Base-by-base conservation (phyloP, 179 eudicot species). In the Heliamphora ciliata region DNA sequence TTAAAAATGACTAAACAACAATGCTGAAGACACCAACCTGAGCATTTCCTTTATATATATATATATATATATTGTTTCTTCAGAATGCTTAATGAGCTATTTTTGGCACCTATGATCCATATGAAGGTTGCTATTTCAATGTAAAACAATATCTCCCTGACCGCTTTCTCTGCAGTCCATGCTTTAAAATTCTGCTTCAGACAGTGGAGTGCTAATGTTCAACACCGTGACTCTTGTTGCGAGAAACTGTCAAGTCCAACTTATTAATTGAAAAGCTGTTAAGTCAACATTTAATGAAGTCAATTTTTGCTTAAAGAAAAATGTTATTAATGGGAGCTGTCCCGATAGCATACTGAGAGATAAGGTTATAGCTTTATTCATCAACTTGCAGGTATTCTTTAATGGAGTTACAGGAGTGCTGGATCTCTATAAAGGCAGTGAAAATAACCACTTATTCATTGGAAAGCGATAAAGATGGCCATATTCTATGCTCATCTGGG, bases 401-500 rank as follows among this genome's bases (percentile, higher is more conserved):
- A 21, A 61, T 78, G 63, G 91, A 83, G 81, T 61, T 83, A 81
- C 82, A 80, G 72, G 87, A 89, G 70, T 87, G 88, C 81, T 83
- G 83, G 89, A 82, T 88, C 80, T 86, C 89, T 77, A 17, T 85
- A 31, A 85, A 81, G 80, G 86, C 88, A 51, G 47, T 92, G 68
- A 86, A 81, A 79, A 77, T 97, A 63, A 83, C 78, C 71, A 84
- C 87, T 80, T 84, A 82, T 82, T 80, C 81, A 6, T 51, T 54
- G 63, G 82, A 80, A 47, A 68, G 81, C 86, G 89, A 86, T 74
- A 79, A 61, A 59, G 84, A 81, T 75, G 80, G 83, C 69, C 89
- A 84, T 74, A 81, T 87, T 51, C 78, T 94, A 60, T 91, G 88
- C 84, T 87, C 91, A 75, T 87, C 91, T 70, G 85, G 85, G 51